These are phyloP conservation scores for Filobasidium uniguttulatum DNA, from an alignment of 1,284 basidiomycete species.

Conservation along the genomic window DNA sequence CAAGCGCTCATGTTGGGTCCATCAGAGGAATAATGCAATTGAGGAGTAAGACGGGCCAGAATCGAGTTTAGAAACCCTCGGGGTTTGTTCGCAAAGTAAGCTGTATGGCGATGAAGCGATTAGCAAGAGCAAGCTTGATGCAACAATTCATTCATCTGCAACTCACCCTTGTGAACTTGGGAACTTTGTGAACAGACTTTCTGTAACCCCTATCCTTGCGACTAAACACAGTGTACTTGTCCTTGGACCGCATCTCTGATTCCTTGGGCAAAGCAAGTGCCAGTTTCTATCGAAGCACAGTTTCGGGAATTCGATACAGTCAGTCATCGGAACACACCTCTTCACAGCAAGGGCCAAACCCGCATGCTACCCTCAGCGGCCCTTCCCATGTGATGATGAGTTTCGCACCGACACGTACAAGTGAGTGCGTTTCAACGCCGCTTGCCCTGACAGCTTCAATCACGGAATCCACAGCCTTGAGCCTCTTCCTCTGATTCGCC, in stretches of 20 bases:
- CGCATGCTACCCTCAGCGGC: too few relatives aligned
- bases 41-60: too few relatives aligned
- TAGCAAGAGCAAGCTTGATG: constrained; percentile 14
- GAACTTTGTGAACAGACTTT: constrained; percentile 91
- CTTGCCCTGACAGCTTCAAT: constrained; percentile 72
- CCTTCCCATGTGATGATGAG: too few relatives aligned
- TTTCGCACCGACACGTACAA: constrained; percentile 45
- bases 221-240: constrained; percentile 92
- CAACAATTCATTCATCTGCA: neutral
- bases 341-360: constrained; percentile 30
- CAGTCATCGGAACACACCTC: constrained; percentile 30
- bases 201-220: constrained; percentile 59
- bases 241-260: constrained; percentile 50
- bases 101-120: too few relatives aligned
- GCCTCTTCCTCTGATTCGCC: constrained; percentile 70
- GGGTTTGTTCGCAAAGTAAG: constrained; percentile 72
- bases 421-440: constrained; percentile 58
- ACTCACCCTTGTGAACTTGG: constrained; percentile 78
- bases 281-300: constrained; percentile 47
- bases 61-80: constrained; percentile 72
- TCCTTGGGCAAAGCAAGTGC: constrained; percentile 73
- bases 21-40: too few relatives aligned
- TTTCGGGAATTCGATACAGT: neutral
- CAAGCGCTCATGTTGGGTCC: too few relatives aligned
- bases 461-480: constrained; percentile 85